Evolutionary conservation across 805 yeast species (phyloP).

Genomic region (Ogataea dorogensis): DNA sequence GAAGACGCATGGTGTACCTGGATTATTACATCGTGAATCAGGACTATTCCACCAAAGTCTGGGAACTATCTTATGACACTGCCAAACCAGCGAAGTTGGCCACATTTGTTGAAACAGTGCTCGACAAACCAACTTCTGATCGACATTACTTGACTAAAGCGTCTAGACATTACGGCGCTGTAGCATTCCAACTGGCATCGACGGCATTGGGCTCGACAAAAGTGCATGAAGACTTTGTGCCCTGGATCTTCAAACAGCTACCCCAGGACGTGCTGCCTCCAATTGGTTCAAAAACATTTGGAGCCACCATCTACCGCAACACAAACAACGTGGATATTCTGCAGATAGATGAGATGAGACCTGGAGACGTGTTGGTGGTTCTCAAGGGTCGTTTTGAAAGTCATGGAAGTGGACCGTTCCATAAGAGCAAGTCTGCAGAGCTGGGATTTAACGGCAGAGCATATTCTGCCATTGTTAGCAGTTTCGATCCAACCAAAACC

Average conservation of each 20-base stretch:
- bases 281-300: conserved; percentile 68
- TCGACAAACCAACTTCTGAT: conserved; percentile 42
- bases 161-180: conserved; percentile 50
- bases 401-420: conserved; percentile 45
- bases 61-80: conserved; percentile 56
- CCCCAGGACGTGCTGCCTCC: conserved; percentile 38
- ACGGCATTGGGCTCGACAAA: conserved; percentile 35
- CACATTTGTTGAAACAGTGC: conserved; percentile 33
- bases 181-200: conserved; percentile 46
- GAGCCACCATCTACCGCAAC: conserved; percentile 66
- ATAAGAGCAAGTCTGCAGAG: conserved; percentile 36
- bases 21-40: conserved; percentile 72
- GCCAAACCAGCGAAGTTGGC: conserved; percentile 54
- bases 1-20: conserved; percentile 45
- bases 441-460: conserved; percentile 57
- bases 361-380: conserved; percentile 84
- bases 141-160: conserved; percentile 48
- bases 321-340: conserved; percentile 48
- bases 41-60: conserved; percentile 65
- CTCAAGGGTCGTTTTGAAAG: conserved; percentile 72
- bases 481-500: conserved; percentile 70
- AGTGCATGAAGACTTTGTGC: conserved; percentile 34
- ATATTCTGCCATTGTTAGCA: conserved; percentile 60
- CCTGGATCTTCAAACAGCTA: conserved; percentile 36
- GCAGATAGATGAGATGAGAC: conserved; percentile 59